Conservation (phyloP, 1,284 basidiomycete genomes). For the Apiotrichum gracile region DNA sequence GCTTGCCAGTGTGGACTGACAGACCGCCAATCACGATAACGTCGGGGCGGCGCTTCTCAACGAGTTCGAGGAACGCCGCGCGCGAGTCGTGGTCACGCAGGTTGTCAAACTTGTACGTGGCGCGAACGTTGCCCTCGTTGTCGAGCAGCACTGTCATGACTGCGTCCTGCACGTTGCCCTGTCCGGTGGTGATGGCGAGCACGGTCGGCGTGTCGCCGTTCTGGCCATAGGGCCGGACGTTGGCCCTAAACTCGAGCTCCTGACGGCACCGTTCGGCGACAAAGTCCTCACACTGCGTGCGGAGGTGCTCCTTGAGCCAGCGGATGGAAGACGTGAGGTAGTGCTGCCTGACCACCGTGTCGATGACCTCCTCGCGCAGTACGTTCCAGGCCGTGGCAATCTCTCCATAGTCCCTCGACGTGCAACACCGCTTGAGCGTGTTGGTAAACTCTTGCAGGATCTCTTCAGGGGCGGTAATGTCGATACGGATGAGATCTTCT, state of each 20-base stretch:
- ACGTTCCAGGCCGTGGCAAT: slow-evolving; percentile 89
- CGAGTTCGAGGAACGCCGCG: slow-evolving; percentile 67
- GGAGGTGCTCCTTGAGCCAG: slow-evolving; percentile 84
- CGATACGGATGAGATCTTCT: slow-evolving; percentile 75
- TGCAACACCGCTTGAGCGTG: slow-evolving; percentile 71
- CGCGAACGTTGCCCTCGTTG: slow-evolving; percentile 77
- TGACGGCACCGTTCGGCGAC: slow-evolving; percentile 63
- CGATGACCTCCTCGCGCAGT: slow-evolving; percentile 70
- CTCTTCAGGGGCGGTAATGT: slow-evolving; percentile 63
- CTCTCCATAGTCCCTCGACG: slow-evolving; percentile 79
- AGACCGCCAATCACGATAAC: slow-evolving; percentile 87
- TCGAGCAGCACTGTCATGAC: slow-evolving; percentile 83
- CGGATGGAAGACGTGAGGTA: slow-evolving; percentile 68
- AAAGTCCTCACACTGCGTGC: slow-evolving; percentile 83
- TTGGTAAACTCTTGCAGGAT: slow-evolving; percentile 59
- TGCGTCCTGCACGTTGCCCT: slow-evolving; percentile 86
- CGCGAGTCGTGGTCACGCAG: slow-evolving; percentile 59
- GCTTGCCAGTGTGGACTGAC: slow-evolving; percentile 61
- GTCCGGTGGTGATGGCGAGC: slow-evolving; percentile 88
- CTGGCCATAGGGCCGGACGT: slow-evolving; percentile 62
- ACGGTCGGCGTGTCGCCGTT: slow-evolving; percentile 74
- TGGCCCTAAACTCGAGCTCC: slow-evolving; percentile 57
- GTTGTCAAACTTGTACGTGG: slow-evolving; percentile 84
- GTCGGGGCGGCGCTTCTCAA: slow-evolving; percentile 76
- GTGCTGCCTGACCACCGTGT: slow-evolving; percentile 70